Conservation (phyloP, 1,139 yeast genomes). For the Suhomyces bokatorum region DNA sequence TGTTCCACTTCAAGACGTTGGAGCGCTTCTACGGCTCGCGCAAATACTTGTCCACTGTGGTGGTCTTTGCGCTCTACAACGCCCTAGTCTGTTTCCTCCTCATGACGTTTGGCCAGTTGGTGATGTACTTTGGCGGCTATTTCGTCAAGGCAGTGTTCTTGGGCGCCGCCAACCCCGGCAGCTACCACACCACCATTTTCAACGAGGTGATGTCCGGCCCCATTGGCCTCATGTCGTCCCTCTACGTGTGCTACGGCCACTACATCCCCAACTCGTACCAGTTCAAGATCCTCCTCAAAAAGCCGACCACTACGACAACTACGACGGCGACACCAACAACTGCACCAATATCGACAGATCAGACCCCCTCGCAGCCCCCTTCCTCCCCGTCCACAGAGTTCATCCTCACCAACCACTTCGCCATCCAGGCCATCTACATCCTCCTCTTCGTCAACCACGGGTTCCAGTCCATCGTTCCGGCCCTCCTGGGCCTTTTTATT, state of each 20-base stretch:
- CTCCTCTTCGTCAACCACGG: conserved; percentile 59
- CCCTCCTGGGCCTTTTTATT: conserved; percentile 57
- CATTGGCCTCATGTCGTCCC: conserved; percentile 57
- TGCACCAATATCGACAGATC: too few species aligned
- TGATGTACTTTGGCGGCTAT: conserved; percentile 33
- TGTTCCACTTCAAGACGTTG: conserved; percentile 60
- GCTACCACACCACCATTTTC: conserved; percentile 32
- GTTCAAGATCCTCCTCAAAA: conserved; percentile 48
- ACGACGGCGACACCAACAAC: too few species aligned
- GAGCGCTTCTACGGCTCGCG: conserved; percentile 68
- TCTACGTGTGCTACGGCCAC: conserved; percentile 57
- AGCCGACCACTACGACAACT: too few species aligned
- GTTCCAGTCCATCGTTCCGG: conserved; percentile 48
- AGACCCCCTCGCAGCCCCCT: background rate
- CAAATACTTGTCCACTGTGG: conserved; percentile 48
- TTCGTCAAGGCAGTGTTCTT: conserved; percentile 16
- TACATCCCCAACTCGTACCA: conserved; percentile 62
- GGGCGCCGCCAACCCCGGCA: conserved; percentile 1
- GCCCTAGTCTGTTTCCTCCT: conserved; percentile 33
- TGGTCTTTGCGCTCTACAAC: conserved; percentile 37
- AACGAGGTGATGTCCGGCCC: conserved; percentile 59
- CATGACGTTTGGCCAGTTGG: conserved; percentile 42
- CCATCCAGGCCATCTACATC: conserved; percentile 52
- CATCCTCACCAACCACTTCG: conserved; percentile 56
- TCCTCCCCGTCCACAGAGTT: conserved; percentile 37